These are phyloP conservation scores for Fraxinus xanthoxyloides DNA, from an alignment of 305 asterid species.

Conservation along the genomic window DNA sequence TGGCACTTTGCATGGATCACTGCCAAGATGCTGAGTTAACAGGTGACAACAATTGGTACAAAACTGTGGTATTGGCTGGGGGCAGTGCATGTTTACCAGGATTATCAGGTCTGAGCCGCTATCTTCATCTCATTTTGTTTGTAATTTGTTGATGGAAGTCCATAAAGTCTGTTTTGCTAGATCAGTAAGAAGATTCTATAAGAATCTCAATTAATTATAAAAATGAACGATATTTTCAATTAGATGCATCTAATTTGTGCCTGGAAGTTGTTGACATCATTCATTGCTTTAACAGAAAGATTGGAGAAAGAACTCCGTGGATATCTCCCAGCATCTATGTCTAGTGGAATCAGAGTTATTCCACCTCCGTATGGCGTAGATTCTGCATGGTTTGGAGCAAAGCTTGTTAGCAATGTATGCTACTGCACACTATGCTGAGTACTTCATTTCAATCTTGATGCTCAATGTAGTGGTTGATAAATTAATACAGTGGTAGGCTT, in stretches of 20 bases:
- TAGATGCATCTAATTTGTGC: conserved; percentile 5
- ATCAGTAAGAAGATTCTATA: not conserved
- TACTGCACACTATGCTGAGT: conserved; percentile 15
- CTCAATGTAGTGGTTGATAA: conserved; percentile 1
- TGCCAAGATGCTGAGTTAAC: conserved; percentile 81
- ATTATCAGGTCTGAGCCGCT: conserved; percentile 64
- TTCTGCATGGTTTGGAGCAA: conserved; percentile 96
- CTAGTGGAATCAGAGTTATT: conserved; percentile 66
- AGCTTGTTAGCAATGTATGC: conserved; percentile 87
- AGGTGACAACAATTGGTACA: conserved; percentile 76
- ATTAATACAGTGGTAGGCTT: not conserved
- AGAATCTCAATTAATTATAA: not conserved
- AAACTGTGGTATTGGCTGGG: conserved; percentile 80
- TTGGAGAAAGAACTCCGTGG: conserved; percentile 71
- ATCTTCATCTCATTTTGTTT: not conserved
- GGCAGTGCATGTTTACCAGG: conserved; percentile 97
- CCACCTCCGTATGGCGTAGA: conserved; percentile 87
- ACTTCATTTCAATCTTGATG: not conserved
- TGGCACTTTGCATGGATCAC: conserved; percentile 91
- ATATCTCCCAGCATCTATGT: conserved; percentile 46
- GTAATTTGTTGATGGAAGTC: conserved; percentile 7
- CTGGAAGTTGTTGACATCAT: conserved; percentile 15
- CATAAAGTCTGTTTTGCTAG: conserved; percentile 1
- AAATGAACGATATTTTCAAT: not conserved
- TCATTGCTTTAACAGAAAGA: conserved; percentile 59